phyloP scores from a whole-genome alignment of 108 stramenopile genomes.

The Parietichytrium sp. region DNA sequence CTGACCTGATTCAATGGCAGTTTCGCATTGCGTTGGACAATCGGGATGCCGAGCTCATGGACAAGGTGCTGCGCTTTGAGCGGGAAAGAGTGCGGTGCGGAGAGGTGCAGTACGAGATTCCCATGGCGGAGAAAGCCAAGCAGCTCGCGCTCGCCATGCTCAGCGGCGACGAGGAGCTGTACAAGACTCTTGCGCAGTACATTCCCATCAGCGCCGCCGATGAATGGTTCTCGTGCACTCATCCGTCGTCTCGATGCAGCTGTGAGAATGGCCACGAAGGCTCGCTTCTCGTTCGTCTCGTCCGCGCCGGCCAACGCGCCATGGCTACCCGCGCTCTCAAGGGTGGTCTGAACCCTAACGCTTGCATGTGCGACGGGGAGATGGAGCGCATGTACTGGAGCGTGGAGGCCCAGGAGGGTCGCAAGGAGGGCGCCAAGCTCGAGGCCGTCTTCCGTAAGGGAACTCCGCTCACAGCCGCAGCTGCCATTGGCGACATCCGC shows the following conservation, averaged over 20 bases:
- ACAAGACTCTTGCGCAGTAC: neutral
- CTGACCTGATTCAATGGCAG: neutral
- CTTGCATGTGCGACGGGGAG: neutral
- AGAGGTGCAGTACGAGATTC: neutral
- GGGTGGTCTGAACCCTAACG: constrained; percentile 10
- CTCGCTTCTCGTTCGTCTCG: constrained; percentile 29
- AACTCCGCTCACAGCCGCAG: constrained; percentile 31
- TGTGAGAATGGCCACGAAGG: constrained; percentile 25
- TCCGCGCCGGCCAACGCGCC: neutral
- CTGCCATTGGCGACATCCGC: constrained; percentile 1
- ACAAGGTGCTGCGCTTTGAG: neutral
- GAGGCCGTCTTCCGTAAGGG: neutral
- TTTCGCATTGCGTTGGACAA: neutral
- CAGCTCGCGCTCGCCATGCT: constrained; percentile 36
- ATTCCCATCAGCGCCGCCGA: neutral
- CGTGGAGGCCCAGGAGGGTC: neutral
- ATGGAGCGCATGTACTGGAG: constrained; percentile 14
- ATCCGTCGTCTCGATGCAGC: neutral
- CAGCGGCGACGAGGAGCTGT: neutral
- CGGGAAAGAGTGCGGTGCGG: neutral
- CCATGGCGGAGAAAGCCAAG: neutral
- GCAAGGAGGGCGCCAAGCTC: neutral
- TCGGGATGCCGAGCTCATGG: neutral
- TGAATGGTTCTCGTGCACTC: neutral
- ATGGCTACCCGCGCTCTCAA: neutral